Base-by-base conservation (phyloP, 169 alveolate species). In the Eimeria acervulina region DNA sequence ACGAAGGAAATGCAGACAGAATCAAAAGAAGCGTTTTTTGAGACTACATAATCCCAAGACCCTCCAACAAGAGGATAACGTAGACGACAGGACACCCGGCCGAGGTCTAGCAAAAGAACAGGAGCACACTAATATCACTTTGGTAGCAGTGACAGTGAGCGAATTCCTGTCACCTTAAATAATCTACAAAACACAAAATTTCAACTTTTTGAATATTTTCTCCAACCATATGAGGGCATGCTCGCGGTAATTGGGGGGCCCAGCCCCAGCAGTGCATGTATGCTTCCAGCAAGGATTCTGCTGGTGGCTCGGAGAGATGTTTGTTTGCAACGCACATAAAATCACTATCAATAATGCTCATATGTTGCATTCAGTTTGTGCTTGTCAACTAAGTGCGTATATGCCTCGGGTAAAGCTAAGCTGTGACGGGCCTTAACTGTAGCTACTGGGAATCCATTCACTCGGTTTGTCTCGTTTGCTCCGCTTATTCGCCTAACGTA, bases 201-300 rank as follows among this genome's bases (percentile, higher is more conserved):
- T 1, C 19, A 10, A 70, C 1, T 70, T 17, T 70, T 0, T 19
- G 10, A 70, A 13, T 17, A 31, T 36, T 31, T 70, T 17, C 47
- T 0, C 10, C 51, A 36, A 7, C 1, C 81, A 31, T 21, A 70
- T 33, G 28, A 70, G 15, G 51, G 31, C 12, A 10, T 17, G 59
- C 23, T 36, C 13, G 47, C 7, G 33, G 26, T 1, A 15, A 70
- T 70, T 70, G 81, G 44, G 81, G 78, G 81, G 81, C 81, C 51
- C 51, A 70, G 76, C 81, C 81, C 47, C 81, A 51, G 15, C 38
- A 33, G 51, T 31, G 81, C 81, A 70, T 70, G 81, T 51, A 70
- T 6, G 26, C 44, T 15, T 1, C 7, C 26, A 8, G 1, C 21
- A 23, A 23, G 10, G 70, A 61, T 12, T 23, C 5, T 33, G 70